Evolutionary conservation across 2,329 filamentous ascomycete species (phyloP).

Genomic region (Apiospora hydei): DNA sequence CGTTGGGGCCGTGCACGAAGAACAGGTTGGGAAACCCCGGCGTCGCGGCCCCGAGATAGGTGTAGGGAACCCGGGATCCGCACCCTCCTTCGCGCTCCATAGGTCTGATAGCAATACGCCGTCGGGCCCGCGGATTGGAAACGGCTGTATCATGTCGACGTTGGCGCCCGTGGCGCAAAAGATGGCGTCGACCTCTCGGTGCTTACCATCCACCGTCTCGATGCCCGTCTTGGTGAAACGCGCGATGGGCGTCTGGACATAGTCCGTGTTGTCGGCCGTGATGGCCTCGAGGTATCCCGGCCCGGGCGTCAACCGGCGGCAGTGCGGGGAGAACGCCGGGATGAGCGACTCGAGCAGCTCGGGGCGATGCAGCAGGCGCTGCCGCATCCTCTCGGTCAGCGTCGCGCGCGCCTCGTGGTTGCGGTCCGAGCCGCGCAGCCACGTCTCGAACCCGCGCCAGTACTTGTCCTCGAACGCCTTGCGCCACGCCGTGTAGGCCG

Average conservation of each 20-base stretch:
- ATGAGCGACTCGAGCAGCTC: slow-evolving; percentile 62
- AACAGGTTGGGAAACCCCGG: slow-evolving; percentile 74
- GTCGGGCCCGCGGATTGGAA: slow-evolving; percentile 61
- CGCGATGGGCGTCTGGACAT: slow-evolving; percentile 63
- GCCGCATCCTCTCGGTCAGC: slow-evolving; percentile 61
- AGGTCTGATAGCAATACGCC: slow-evolving; percentile 60
- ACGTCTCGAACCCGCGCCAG: slow-evolving; percentile 63
- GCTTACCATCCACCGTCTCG: slow-evolving; percentile 62
- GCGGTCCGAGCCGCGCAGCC: slow-evolving; percentile 60
- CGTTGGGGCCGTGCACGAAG: slow-evolving; percentile 68
- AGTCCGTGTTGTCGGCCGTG: slow-evolving; percentile 66
- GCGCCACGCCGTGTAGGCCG: slow-evolving; percentile 66
- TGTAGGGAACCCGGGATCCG: slow-evolving; percentile 68
- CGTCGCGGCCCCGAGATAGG: slow-evolving; percentile 69
- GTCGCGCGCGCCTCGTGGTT: slow-evolving; percentile 56
- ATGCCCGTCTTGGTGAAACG: slow-evolving; percentile 67
- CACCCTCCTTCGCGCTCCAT: slow-evolving; percentile 56
- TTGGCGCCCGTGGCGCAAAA: slow-evolving; percentile 76
- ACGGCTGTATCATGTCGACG: slow-evolving; percentile 63
- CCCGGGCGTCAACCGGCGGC: slow-evolving; percentile 69
- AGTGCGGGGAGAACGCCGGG: slow-evolving; percentile 70
- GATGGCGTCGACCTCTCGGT: slow-evolving; percentile 67
- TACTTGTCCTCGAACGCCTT: slow-evolving; percentile 67
- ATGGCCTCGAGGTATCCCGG: slow-evolving; percentile 73
- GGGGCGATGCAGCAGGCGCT: slow-evolving; percentile 60